These are phyloP conservation scores for Camelina neglecta DNA, from an alignment of 345 rosid genomes.

Conservation along the genomic window DNA sequence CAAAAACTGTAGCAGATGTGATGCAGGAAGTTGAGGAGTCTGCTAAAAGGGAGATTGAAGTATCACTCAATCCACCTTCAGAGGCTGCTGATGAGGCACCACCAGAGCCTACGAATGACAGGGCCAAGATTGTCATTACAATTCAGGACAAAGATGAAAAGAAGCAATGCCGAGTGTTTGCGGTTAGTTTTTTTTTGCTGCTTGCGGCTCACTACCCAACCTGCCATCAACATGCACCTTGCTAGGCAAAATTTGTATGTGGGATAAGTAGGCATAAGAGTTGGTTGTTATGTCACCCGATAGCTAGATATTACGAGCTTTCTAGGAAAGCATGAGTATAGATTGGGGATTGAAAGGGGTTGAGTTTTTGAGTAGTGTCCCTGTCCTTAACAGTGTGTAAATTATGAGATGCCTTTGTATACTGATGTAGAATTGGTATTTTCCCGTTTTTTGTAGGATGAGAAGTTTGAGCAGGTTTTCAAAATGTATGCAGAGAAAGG, in stretches of 20 bases:
- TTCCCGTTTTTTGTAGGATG: constrained; percentile 63
- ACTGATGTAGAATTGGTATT: constrained; percentile 21
- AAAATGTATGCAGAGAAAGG: constrained; percentile 72
- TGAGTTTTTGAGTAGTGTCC: background rate
- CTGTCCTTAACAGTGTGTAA: background rate
- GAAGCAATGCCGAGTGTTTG: constrained; percentile 67
- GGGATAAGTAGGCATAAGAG: constrained; percentile 5
- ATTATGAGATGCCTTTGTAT: constrained; percentile 13
- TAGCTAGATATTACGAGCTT: background rate
- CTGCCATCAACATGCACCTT: background rate
- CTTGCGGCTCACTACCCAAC: background rate
- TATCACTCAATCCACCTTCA: constrained; percentile 40
- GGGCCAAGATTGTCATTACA: constrained; percentile 71
- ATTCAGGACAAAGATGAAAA: constrained; percentile 72
- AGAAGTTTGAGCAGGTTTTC: constrained; percentile 77
- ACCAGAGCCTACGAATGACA: constrained; percentile 48
- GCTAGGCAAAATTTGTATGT: background rate
- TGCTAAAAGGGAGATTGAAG: constrained; percentile 45
- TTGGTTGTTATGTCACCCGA: background rate
- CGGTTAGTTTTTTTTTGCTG: constrained; percentile 49
- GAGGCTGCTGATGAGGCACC: constrained; percentile 48
- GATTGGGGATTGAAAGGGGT: background rate
- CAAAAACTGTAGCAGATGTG: constrained; percentile 58
- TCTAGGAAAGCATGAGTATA: background rate
- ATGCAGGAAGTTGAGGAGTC: constrained; percentile 62